These are phyloP conservation scores for Colletotrichum noveboracense DNA, from an alignment of 2,329 filamentous ascomycete genomes.

Conservation along the genomic window DNA sequence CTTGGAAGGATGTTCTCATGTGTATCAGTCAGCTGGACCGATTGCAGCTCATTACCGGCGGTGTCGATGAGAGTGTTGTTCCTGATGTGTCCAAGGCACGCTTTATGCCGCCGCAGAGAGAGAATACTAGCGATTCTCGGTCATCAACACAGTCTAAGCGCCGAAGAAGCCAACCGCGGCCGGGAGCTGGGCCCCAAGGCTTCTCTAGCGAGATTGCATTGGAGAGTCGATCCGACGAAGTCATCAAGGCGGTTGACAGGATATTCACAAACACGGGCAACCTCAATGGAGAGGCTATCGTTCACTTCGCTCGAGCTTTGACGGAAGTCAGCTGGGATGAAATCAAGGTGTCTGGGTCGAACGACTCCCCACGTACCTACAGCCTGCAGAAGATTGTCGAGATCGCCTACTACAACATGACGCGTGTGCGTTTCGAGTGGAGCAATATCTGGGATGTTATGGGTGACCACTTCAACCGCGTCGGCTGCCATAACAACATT, in stretches of 20 bases:
- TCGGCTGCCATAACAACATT: constrained; percentile 95
- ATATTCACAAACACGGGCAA: constrained; percentile 98
- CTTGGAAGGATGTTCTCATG: constrained; percentile 94
- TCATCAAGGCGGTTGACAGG: constrained; percentile 89
- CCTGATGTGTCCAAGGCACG: constrained; percentile 90
- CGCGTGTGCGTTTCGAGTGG: constrained; percentile 97
- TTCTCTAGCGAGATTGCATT: constrained; percentile 83
- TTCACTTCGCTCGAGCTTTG: constrained; percentile 90
- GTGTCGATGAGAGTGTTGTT: constrained; percentile 89
- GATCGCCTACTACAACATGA: constrained; percentile 99
- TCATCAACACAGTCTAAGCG: constrained; percentile 69
- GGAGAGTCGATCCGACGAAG: constrained; percentile 90
- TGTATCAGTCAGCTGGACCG: constrained; percentile 96
- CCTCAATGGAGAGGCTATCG: constrained; percentile 90
- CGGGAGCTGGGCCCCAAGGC: constrained; percentile 65
- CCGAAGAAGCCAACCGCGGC: constrained; percentile 44
- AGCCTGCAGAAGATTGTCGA: constrained; percentile 98
- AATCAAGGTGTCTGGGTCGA: constrained; percentile 95
- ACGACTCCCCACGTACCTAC: constrained; percentile 94
- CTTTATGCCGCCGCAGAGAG: constrained; percentile 66
- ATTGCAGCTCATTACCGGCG: constrained; percentile 91
- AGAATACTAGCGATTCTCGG: constrained; percentile 61
- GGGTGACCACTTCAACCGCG: constrained; percentile 98
- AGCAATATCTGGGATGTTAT: constrained; percentile 96
- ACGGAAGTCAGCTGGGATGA: constrained; percentile 99